These are phyloP conservation scores for Hura crepitans DNA, from an alignment of 441 rosid species.

Conservation along the genomic window DNA sequence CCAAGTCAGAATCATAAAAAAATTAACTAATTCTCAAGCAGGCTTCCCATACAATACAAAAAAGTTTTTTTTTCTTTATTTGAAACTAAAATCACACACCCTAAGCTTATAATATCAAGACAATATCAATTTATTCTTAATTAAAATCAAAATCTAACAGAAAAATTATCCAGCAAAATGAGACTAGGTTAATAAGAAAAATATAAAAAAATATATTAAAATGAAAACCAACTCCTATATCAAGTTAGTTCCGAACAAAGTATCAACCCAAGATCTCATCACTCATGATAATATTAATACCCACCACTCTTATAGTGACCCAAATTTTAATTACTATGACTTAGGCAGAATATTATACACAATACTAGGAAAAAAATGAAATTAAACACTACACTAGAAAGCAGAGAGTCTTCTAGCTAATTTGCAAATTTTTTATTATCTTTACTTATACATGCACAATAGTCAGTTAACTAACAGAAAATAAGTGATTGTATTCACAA, in stretches of 20 bases:
- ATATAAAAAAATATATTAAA: neutral
- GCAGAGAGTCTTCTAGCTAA: neutral
- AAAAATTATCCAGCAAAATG: neutral
- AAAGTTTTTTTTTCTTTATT: neutral
- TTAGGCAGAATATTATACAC: neutral
- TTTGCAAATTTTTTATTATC: neutral
- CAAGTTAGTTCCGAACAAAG: neutral
- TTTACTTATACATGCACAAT: neutral
- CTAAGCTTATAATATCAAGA: neutral
- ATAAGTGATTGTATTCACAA: neutral
- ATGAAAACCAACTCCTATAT: neutral
- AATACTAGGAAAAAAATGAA: neutral
- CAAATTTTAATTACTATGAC: neutral
- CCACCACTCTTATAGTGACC: neutral
- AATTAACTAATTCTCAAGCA: neutral
- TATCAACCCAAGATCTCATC: neutral
- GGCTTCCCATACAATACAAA: neutral
- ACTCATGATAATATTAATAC: neutral
- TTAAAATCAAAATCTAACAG: neutral
- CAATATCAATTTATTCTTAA: neutral
- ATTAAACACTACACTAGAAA: neutral
- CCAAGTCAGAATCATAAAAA: constrained; percentile 9
- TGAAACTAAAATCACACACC: neutral
- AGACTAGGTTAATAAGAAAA: neutral
- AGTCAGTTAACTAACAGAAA: neutral